Evolutionary conservation across 768 basidiomycete genomes (phyloP).

Genomic region (Trametes cubensis): DNA sequence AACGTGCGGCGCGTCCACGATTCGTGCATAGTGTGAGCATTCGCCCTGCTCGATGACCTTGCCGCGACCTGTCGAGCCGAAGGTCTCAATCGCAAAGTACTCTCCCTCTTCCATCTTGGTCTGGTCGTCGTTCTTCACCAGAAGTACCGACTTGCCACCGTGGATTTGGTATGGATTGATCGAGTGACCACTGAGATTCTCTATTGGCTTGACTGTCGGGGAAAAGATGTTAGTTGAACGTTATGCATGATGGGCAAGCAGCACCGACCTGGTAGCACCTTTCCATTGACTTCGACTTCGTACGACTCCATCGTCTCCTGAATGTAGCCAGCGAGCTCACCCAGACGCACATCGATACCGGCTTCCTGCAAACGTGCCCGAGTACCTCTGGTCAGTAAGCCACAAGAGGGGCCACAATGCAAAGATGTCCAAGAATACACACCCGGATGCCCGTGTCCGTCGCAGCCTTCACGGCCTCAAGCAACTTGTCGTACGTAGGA

Average conservation of each 20-base stretch:
- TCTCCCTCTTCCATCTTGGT: slow-evolving; percentile 99
- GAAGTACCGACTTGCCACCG: slow-evolving; percentile 87
- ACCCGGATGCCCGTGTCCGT: slow-evolving; percentile 92
- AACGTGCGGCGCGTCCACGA: slow-evolving; percentile 67
- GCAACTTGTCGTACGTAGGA: slow-evolving; percentile 83
- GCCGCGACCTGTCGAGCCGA: slow-evolving; percentile 95
- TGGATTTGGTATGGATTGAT: slow-evolving; percentile 92
- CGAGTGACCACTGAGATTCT: slow-evolving; percentile 92
- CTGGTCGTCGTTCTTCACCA: slow-evolving; percentile 87
- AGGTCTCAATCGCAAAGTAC: slow-evolving; percentile 98
- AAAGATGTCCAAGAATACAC: slow-evolving; percentile 22
- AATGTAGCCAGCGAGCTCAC: slow-evolving; percentile 88
- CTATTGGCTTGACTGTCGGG: slow-evolving; percentile 85
- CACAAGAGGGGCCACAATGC: not conserved
- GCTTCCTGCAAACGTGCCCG: slow-evolving; percentile 64
- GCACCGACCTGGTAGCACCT: slow-evolving; percentile 71
- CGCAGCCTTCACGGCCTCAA: slow-evolving; percentile 92
- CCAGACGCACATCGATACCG: slow-evolving; percentile 92
- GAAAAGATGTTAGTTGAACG: not conserved
- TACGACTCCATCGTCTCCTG: slow-evolving; percentile 99
- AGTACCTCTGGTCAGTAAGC: not conserved
- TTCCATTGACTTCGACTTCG: slow-evolving; percentile 91
- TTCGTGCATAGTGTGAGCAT: slow-evolving; percentile 89
- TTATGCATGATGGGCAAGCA: not conserved
- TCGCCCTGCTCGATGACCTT: slow-evolving; percentile 90